Evolutionary conservation across 2,329 filamentous ascomycete genomes (phyloP).

Genomic region (Scedosporium aurantiacum): DNA sequence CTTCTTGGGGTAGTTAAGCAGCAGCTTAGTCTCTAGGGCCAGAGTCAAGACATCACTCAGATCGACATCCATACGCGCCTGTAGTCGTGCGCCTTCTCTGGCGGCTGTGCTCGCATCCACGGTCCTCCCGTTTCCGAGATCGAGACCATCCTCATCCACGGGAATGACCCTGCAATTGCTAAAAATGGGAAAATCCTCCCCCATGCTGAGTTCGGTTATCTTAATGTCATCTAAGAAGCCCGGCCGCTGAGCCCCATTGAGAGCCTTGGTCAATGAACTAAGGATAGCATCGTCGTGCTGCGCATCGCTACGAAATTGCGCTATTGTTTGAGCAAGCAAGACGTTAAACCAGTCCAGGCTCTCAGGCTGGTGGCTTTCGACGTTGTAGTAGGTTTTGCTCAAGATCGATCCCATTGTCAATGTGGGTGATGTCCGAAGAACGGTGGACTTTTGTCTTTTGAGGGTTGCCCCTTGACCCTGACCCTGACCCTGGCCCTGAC

Average conservation of each 20-base stretch:
- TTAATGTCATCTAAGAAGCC: slow-evolving; percentile 89
- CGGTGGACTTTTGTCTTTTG: slow-evolving; percentile 58
- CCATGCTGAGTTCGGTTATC: slow-evolving; percentile 85
- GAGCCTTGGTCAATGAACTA: slow-evolving; percentile 66
- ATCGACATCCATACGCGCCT: slow-evolving; percentile 95
- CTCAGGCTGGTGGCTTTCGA: slow-evolving; percentile 89
- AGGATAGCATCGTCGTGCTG: slow-evolving; percentile 86
- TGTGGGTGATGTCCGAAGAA: slow-evolving; percentile 60
- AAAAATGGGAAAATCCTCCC: slow-evolving; percentile 97
- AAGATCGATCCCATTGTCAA: slow-evolving; percentile 91
- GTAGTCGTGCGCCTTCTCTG: slow-evolving; percentile 62
- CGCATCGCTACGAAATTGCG: slow-evolving; percentile 86
- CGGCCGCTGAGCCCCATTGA: slow-evolving; percentile 80
- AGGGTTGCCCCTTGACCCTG: slow-evolving; percentile 19
- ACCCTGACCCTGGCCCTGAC: slow-evolving; percentile 15
- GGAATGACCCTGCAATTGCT: slow-evolving; percentile 96
- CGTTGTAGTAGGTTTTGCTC: slow-evolving; percentile 95
- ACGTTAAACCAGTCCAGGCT: slow-evolving; percentile 99
- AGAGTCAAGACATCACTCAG: slow-evolving; percentile 91
- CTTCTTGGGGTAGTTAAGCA: slow-evolving; percentile 90
- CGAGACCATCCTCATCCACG: slow-evolving; percentile 66
- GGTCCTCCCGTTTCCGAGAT: slow-evolving; percentile 37
- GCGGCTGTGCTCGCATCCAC: slow-evolving; percentile 41
- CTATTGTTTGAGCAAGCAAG: slow-evolving; percentile 88
- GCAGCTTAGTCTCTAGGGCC: slow-evolving; percentile 84